These are phyloP conservation scores for Neocatenulostroma microsporum DNA, from an alignment of 2,329 filamentous ascomycete species.

Conservation along the genomic window DNA sequence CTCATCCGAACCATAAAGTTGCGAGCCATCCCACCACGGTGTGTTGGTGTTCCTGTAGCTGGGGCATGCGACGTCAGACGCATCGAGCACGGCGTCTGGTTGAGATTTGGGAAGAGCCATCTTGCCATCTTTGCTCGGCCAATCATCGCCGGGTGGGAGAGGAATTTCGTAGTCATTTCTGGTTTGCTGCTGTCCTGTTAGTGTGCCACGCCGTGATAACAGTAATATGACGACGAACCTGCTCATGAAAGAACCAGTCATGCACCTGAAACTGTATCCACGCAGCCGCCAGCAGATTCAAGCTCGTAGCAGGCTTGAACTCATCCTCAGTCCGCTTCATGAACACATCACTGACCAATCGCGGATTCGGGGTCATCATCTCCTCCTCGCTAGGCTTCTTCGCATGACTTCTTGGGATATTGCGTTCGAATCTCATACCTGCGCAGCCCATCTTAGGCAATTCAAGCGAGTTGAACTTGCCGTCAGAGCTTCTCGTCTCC, in stretches of 20 bases:
- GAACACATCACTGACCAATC: constrained; percentile 37
- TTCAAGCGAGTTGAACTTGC: constrained; percentile 37
- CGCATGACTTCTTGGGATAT: constrained; percentile 34
- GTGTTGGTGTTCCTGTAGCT: constrained; percentile 39
- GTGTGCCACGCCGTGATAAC: neutral
- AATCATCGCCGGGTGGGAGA: constrained; percentile 10
- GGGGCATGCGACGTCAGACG: constrained; percentile 32
- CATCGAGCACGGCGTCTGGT: constrained; percentile 29
- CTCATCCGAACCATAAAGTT: constrained; percentile 41
- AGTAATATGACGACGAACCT: constrained; percentile 3
- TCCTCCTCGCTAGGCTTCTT: constrained; percentile 35
- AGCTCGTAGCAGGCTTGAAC: constrained; percentile 39
- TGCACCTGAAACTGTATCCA: constrained; percentile 47
- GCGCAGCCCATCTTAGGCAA: constrained; percentile 39
- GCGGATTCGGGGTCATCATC: constrained; percentile 38
- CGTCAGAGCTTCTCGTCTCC: constrained; percentile 37
- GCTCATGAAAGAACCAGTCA: constrained; percentile 31
- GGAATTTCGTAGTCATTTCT: constrained; percentile 10
- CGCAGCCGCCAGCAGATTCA: constrained; percentile 42
- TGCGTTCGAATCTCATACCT: constrained; percentile 41
- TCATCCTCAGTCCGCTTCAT: constrained; percentile 31
- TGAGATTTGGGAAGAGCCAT: constrained; percentile 35
- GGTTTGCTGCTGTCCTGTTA: constrained; percentile 5
- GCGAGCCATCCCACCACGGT: constrained; percentile 42
- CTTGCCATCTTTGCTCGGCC: constrained; percentile 17